Conservation (phyloP, 495 filamentous ascomycete species). For the Neurospora cerealis region DNA sequence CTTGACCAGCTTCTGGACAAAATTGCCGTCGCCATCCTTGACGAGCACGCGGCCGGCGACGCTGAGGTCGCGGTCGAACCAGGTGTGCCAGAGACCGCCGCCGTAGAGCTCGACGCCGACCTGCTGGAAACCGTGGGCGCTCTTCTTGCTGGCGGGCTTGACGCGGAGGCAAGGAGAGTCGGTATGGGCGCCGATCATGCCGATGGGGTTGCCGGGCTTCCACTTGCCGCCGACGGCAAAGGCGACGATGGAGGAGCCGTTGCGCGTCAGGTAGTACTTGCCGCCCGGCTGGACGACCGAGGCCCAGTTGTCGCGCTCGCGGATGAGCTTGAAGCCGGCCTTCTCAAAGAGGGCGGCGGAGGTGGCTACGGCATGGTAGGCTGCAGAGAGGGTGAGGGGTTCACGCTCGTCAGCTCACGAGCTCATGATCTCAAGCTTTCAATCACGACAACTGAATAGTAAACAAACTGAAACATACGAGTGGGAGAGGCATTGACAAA, state of each 20-base stretch:
- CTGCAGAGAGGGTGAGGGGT: constrained; percentile 33
- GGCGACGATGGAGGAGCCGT: constrained; percentile 86
- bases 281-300: constrained; percentile 72
- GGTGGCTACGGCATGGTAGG: constrained; percentile 86
- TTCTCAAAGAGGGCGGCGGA: constrained; percentile 62
- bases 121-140: constrained; percentile 77
- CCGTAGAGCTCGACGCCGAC: constrained; percentile 96
- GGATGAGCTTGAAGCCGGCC: constrained; percentile 79
- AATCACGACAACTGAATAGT: not conserved
- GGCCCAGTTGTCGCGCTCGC: constrained; percentile 86
- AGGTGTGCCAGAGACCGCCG: constrained; percentile 71
- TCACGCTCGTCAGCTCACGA: not conserved
- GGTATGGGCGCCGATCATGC: constrained; percentile 94
- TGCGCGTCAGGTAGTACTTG: constrained; percentile 93
- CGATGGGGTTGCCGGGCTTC: constrained; percentile 87
- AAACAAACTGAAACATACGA: constrained; percentile 45
- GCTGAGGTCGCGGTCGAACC: constrained; percentile 93
- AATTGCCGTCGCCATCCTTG: constrained; percentile 59
- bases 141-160: constrained; percentile 89
- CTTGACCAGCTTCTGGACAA: constrained; percentile 79
- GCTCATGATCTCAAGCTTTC: not conserved
- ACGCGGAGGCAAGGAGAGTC: constrained; percentile 85
- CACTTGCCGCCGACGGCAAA: constrained; percentile 90
- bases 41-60: constrained; percentile 85
- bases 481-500: constrained; percentile 67